These are phyloP conservation scores for Saccharomyces hybrid DNA, from an alignment of 1,139 yeast genomes.

Conservation along the genomic window DNA sequence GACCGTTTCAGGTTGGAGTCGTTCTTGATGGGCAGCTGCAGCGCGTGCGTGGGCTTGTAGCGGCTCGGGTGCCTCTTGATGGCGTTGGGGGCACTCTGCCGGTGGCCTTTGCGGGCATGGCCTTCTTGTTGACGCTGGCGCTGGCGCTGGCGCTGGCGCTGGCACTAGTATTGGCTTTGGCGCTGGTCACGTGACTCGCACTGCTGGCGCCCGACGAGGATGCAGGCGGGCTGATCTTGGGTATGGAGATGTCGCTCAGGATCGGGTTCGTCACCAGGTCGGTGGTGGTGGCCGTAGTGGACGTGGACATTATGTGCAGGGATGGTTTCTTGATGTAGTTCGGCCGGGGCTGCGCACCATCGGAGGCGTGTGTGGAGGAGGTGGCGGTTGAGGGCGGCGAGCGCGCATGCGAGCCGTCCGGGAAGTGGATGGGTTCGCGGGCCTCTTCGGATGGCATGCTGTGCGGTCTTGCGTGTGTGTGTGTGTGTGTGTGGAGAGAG, in stretches of 20 bases:
- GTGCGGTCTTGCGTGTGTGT: not conserved
- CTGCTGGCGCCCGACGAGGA: conserved; percentile 2
- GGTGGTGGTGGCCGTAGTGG: conserved; percentile 17
- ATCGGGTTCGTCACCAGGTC: conserved; percentile 28
- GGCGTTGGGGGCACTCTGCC: not conserved
- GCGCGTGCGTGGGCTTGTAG: conserved; percentile 1
- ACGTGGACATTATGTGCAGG: not conserved
- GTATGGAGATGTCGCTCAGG: conserved; percentile 23
- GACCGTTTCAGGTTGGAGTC: conserved; percentile 26
- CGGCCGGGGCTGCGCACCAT: not conserved
- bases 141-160: not conserved
- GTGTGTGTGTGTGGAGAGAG: not conserved
- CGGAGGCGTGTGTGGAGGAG: not conserved
- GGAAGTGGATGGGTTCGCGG: not conserved
- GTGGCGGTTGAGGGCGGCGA: not conserved
- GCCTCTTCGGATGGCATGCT: not conserved
- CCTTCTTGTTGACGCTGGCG: not conserved
- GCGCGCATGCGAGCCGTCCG: not conserved
- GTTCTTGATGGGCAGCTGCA: conserved; percentile 22
- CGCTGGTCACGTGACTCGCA: not conserved
- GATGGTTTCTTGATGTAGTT: not conserved
- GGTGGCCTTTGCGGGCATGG: not conserved
- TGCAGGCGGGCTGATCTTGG: conserved; percentile 10
- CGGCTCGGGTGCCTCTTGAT: not conserved
- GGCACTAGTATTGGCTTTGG: not conserved